Percentiles rank a stretch among this genome's conserved stretches.
phyloP scores from a whole-genome alignment of 2,329 filamentous ascomycete genomes.

The Davidsoniella virescens region DNA sequence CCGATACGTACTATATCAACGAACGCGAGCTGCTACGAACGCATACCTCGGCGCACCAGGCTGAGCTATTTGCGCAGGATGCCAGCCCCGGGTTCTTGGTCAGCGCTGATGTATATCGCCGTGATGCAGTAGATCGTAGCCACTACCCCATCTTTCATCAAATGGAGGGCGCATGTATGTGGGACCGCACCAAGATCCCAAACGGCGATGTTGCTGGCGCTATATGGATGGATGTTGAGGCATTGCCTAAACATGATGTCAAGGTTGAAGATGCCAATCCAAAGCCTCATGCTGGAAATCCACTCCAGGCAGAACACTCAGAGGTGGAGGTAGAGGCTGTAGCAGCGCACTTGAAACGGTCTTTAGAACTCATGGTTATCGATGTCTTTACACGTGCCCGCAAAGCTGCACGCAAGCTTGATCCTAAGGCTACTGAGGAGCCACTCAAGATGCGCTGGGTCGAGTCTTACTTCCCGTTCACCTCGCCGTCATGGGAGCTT shows the following conservation, averaged over 20 bases:
- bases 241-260: conserved; percentile 56
- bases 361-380: conserved; percentile 75
- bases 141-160: conserved; percentile 98
- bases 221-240: conserved; percentile 54
- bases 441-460: conserved; percentile 83
- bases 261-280: conserved; percentile 73
- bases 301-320: conserved; percentile 61
- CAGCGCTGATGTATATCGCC: conserved; percentile 83
- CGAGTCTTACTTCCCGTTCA: conserved; percentile 95
- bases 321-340: conserved; percentile 68
- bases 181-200: conserved; percentile 50
- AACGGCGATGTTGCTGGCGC: conserved; percentile 43
- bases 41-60: conserved; percentile 88
- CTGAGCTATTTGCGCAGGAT: conserved; percentile 60
- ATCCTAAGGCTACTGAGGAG: conserved; percentile 42
- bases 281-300: conserved; percentile 62
- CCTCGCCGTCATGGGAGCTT: conserved; percentile 85
- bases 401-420: conserved; percentile 53
- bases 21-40: conserved; percentile 69
- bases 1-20: conserved; percentile 95
- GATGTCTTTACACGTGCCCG: conserved; percentile 73
- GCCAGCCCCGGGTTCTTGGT: conserved; percentile 70
- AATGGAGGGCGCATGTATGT: conserved; percentile 88
- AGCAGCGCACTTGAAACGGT: conserved; percentile 71
- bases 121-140: conserved; percentile 85